These are phyloP conservation scores for Geotrichum phurueaensis DNA, from an alignment of 1,139 yeast genomes.

Conservation along the genomic window DNA sequence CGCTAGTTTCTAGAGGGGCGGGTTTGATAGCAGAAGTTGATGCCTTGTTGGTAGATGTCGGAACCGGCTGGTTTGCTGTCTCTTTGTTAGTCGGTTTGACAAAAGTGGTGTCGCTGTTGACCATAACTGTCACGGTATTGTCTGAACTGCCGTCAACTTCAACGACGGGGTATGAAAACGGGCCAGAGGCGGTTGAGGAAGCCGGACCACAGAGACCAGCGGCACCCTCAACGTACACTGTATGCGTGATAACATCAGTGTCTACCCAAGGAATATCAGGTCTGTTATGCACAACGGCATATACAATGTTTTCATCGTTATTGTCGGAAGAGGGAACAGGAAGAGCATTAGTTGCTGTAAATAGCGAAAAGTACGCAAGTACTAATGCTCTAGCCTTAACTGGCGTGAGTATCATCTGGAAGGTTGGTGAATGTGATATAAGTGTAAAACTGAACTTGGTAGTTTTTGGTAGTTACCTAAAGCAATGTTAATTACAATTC, in stretches of 20 bases:
- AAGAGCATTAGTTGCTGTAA: slow-evolving; percentile 4
- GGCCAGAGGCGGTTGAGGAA: neutral
- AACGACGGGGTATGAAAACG: slow-evolving; percentile 8
- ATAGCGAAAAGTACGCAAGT: slow-evolving; percentile 6
- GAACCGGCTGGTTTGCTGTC: neutral
- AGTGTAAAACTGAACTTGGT: neutral
- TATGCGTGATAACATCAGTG: slow-evolving; percentile 4
- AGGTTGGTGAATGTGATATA: neutral
- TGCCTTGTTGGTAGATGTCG: neutral
- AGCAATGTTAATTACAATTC: neutral
- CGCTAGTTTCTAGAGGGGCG: neutral
- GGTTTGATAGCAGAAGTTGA: neutral
- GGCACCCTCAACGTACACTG: slow-evolving; percentile 13
- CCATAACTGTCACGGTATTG: slow-evolving; percentile 13
- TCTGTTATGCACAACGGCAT: slow-evolving; percentile 10
- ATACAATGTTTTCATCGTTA: slow-evolving; percentile 7
- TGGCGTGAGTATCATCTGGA: slow-evolving; percentile 9
- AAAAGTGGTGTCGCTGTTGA: slow-evolving; percentile 1
- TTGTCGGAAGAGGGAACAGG: slow-evolving; percentile 5
- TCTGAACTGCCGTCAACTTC: slow-evolving; percentile 17
- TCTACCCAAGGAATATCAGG: slow-evolving; percentile 16
- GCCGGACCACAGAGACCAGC: slow-evolving; percentile 7
- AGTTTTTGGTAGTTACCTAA: neutral
- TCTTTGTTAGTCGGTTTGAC: neutral
- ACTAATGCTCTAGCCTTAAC: slow-evolving; percentile 10